A percentile compares a stretch with the other conserved stretches of the same genome.
These are phyloP conservation scores for Camellia japonica DNA, from an alignment of 148 eudicot species.

Conservation along the genomic window DNA sequence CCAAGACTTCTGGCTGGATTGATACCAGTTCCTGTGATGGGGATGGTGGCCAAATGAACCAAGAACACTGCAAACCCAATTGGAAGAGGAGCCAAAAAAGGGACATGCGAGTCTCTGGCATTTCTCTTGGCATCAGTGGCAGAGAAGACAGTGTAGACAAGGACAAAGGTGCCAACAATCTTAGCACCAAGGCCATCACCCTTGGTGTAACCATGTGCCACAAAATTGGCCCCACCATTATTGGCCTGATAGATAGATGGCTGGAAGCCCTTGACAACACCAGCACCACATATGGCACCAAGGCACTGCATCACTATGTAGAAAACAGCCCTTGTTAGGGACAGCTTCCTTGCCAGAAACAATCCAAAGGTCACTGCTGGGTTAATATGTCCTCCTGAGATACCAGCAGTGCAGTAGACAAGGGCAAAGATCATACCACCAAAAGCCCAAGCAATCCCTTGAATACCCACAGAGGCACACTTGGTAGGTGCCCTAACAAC, in stretches of 20 bases:
- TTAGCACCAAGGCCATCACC: conserved; percentile 92
- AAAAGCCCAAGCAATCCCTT: conserved; percentile 96
- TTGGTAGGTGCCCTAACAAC: conserved; percentile 40
- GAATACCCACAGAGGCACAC: conserved; percentile 83
- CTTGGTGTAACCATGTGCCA: conserved; percentile 74
- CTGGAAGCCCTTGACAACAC: too few species aligned
- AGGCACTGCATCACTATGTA: too few species aligned
- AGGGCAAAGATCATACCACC: conserved; percentile 96
- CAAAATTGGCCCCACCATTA: conserved; percentile 76
- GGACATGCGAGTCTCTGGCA: conserved; percentile 89
- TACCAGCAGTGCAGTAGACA: conserved; percentile 92
- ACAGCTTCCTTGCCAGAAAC: too few species aligned
- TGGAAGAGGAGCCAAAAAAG: conserved; percentile 10
- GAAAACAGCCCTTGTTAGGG: too few species aligned
- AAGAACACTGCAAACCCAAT: too few species aligned
- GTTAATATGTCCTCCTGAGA: conserved; percentile 44
- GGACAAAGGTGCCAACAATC: conserved; percentile 84
- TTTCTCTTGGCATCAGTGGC: conserved; percentile 93
- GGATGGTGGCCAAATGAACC: too few species aligned
- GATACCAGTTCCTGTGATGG: too few species aligned
- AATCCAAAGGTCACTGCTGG: too few species aligned
- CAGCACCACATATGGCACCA: too few species aligned
- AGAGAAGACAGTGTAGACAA: conserved; percentile 85
- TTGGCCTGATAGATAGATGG: conserved; percentile 22
- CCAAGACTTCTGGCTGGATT: too few species aligned